A percentile compares a stretch with the other conserved stretches of the same genome.
phyloP scores from a whole-genome alignment of 306 rosid species.

The Malus fusca region DNA sequence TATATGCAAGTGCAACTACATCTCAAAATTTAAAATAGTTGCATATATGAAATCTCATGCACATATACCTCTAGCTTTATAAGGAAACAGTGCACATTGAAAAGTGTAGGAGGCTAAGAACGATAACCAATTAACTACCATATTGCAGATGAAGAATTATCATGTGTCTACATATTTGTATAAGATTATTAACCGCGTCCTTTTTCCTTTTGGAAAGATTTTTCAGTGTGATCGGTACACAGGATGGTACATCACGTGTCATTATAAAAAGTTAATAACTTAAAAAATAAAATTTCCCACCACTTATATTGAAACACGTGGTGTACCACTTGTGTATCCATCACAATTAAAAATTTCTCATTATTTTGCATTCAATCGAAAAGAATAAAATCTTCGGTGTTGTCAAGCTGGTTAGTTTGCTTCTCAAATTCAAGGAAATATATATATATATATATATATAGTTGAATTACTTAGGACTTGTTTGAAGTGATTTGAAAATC shows the following conservation, averaged over 20 bases:
- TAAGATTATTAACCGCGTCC: not conserved
- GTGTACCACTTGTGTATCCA: too few relatives aligned
- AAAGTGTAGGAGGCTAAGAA: not conserved
- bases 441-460: too few relatives aligned
- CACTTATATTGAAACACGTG: too few relatives aligned
- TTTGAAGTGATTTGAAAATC: too few relatives aligned
- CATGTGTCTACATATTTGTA: not conserved
- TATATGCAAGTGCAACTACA: not conserved
- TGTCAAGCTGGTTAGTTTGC: not conserved
- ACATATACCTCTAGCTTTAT: not conserved
- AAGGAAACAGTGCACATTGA: not conserved
- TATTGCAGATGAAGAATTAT: not conserved
- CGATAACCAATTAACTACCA: not conserved
- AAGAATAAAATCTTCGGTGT: not conserved
- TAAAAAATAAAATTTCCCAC: too few relatives aligned
- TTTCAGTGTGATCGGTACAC: too few relatives aligned
- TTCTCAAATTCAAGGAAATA: not conserved
- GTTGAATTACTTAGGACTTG: too few relatives aligned
- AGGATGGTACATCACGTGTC: rapidly evolving
- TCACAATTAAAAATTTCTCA: too few relatives aligned
- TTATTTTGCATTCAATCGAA: not conserved
- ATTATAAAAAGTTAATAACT: too few relatives aligned
- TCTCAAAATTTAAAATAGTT: not conserved
- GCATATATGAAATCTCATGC: not conserved
- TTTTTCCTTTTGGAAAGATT: too few relatives aligned